phyloP scores from a whole-genome alignment of 768 basidiomycete species.

The Agrocybe praecox region DNA sequence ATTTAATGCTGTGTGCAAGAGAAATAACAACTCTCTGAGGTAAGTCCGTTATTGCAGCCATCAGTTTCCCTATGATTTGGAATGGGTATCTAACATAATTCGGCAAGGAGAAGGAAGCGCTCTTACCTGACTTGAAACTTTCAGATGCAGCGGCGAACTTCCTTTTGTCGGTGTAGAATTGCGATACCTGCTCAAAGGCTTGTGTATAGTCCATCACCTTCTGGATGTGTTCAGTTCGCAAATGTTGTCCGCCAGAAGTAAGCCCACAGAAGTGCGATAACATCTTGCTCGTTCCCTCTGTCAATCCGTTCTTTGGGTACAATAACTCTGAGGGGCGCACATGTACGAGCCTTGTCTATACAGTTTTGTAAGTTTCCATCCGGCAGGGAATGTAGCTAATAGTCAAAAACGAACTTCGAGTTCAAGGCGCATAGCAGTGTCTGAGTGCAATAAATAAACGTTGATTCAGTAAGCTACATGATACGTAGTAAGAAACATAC shows the following conservation, averaged over 20 bases:
- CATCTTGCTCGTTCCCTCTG: constrained; percentile 74
- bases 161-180: constrained; percentile 64
- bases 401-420: constrained; percentile 63
- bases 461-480: neutral
- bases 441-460: constrained; percentile 34
- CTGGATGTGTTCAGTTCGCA: constrained; percentile 67
- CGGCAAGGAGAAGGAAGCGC: constrained; percentile 4
- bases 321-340: constrained; percentile 83
- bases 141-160: constrained; percentile 41
- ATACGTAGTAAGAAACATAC: constrained; percentile 34
- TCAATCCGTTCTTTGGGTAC: constrained; percentile 59
- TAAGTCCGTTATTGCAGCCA: constrained; percentile 65
- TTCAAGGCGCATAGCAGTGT: constrained; percentile 84
- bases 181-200: constrained; percentile 67
- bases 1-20: constrained; percentile 69
- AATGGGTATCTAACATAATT: neutral
- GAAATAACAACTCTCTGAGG: constrained; percentile 73
- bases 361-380: neutral
- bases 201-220: constrained; percentile 59
- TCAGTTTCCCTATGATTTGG: constrained; percentile 49
- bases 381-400: neutral
- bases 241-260: constrained; percentile 38
- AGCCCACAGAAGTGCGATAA: constrained; percentile 69
- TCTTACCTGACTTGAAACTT: constrained; percentile 46
- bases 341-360: constrained; percentile 85